These are phyloP conservation scores for Neofusicoccum cordaticola DNA, from an alignment of 2,329 filamentous ascomycete species.

Conservation along the genomic window DNA sequence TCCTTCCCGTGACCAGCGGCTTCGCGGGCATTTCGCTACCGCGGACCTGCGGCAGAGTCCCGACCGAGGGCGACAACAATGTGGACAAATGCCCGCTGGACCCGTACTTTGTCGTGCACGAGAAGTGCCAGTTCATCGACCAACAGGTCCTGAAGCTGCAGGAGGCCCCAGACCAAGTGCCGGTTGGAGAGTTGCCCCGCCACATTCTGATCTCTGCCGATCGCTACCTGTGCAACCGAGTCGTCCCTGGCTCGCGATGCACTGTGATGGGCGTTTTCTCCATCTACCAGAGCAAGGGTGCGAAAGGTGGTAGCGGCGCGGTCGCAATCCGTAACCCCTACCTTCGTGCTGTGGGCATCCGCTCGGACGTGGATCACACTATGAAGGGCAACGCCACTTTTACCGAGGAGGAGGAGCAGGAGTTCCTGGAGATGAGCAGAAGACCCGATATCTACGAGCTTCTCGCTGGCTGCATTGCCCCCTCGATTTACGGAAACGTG, in stretches of 20 bases:
- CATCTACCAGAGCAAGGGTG: slow-evolving; percentile 91
- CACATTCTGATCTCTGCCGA: slow-evolving; percentile 97
- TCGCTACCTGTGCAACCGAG: slow-evolving; percentile 88
- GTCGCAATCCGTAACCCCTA: slow-evolving; percentile 96
- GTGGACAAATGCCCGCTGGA: slow-evolving; percentile 82
- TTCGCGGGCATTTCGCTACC: slow-evolving; percentile 87
- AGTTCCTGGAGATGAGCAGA: slow-evolving; percentile 88
- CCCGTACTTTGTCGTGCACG: slow-evolving; percentile 93
- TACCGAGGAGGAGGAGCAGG: slow-evolving; percentile 93
- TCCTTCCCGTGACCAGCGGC: slow-evolving; percentile 73
- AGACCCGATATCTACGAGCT: slow-evolving; percentile 87
- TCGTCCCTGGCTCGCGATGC: slow-evolving; percentile 91
- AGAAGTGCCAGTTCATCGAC: slow-evolving; percentile 91
- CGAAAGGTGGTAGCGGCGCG: slow-evolving; percentile 73
- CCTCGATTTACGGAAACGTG: slow-evolving; percentile 92
- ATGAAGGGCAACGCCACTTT: slow-evolving; percentile 81
- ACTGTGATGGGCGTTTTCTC: slow-evolving; percentile 97
- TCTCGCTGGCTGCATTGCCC: slow-evolving; percentile 89
- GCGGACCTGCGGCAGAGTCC: slow-evolving; percentile 67
- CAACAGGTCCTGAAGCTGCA: slow-evolving; percentile 98
- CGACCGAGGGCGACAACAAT: slow-evolving; percentile 60
- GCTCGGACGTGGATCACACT: slow-evolving; percentile 84
- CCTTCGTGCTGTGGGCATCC: slow-evolving; percentile 86
- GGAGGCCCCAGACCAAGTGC: slow-evolving; percentile 95
- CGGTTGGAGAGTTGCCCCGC: slow-evolving; percentile 89